phyloP scores from a whole-genome alignment of 192 early-diverging fungal species.

The Geranomyces variabilis region DNA sequence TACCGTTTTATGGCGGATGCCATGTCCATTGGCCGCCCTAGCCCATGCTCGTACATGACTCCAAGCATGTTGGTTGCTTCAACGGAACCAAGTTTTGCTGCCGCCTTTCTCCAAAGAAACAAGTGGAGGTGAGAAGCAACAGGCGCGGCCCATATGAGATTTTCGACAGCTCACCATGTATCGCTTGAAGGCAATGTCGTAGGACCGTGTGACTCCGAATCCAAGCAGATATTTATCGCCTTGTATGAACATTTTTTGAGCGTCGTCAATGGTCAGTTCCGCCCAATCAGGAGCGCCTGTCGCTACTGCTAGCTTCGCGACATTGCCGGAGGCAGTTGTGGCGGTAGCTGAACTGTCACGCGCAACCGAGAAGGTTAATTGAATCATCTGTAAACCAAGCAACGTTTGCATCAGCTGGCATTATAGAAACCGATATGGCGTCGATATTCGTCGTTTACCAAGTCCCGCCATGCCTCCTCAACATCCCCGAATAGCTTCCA shows the following conservation, averaged over 20 bases:
- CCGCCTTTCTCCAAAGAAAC: constrained; percentile 25
- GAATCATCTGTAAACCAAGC: constrained; percentile 38
- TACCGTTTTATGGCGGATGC: constrained; percentile 43
- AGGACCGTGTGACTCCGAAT: constrained; percentile 46
- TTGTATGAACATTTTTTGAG: constrained; percentile 47
- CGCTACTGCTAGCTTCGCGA: constrained; percentile 57
- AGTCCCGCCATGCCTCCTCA: constrained; percentile 21
- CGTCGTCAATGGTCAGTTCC: constrained; percentile 54
- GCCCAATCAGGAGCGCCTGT: constrained; percentile 57
- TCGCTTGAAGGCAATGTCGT: constrained; percentile 55
- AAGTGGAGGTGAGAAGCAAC: background rate
- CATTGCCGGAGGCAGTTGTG: constrained; percentile 31
- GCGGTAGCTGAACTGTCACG: constrained; percentile 32
- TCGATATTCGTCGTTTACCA: constrained; percentile 7
- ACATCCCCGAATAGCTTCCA: constrained; percentile 12
- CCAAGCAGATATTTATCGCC: constrained; percentile 59
- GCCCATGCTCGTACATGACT: constrained; percentile 55
- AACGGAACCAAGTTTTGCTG: constrained; percentile 41
- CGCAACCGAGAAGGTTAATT: constrained; percentile 45
- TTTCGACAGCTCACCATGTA: constrained; percentile 35
- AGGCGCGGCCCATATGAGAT: background rate
- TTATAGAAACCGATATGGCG: background rate
- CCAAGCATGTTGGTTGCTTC: constrained; percentile 58
- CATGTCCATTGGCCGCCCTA: constrained; percentile 54
- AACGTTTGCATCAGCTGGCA: background rate